Percentiles rank a stretch among this genome's conserved stretches.
Conservation (phyloP, 116 monocot genomes). For the Trichopus zeylanicus region DNA sequence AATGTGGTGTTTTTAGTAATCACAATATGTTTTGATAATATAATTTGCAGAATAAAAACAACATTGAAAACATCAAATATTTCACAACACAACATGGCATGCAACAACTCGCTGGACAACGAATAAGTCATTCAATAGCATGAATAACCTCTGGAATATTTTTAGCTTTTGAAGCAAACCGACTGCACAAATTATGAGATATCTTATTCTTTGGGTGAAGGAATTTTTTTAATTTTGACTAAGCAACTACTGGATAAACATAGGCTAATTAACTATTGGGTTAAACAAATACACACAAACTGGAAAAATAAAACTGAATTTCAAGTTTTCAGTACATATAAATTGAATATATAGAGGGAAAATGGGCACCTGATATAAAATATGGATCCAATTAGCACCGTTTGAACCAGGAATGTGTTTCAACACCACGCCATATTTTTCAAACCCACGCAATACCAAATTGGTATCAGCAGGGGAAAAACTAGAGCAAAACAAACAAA, state of each 20-base stretch:
- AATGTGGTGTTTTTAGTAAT: no score
- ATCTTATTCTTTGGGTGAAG: neutral
- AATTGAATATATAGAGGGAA: neutral
- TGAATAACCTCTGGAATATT: no score
- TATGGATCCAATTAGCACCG: constrained; percentile 85
- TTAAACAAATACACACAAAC: neutral
- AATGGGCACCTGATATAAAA: constrained; percentile 64
- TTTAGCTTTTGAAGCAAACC: neutral
- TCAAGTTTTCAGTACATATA: neutral
- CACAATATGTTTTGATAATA: no score
- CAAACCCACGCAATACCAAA: constrained; percentile 76
- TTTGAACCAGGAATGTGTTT: constrained; percentile 71
- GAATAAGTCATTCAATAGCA: neutral
- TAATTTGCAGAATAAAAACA: no score
- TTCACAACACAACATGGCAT: neutral
- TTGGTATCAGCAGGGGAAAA: constrained; percentile 72
- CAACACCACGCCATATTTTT: constrained; percentile 66
- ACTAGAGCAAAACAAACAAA: constrained; percentile 16
- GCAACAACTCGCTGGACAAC: neutral
- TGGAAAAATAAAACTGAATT: neutral
- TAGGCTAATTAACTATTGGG: neutral
- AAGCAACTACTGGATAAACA: neutral
- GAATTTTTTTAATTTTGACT: neutral
- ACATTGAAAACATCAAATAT: no score
- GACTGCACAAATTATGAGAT: neutral